Percentiles rank a stretch among this genome's conserved stretches.
phyloP scores from a whole-genome alignment of 768 basidiomycete genomes.

The Russula compacta region DNA sequence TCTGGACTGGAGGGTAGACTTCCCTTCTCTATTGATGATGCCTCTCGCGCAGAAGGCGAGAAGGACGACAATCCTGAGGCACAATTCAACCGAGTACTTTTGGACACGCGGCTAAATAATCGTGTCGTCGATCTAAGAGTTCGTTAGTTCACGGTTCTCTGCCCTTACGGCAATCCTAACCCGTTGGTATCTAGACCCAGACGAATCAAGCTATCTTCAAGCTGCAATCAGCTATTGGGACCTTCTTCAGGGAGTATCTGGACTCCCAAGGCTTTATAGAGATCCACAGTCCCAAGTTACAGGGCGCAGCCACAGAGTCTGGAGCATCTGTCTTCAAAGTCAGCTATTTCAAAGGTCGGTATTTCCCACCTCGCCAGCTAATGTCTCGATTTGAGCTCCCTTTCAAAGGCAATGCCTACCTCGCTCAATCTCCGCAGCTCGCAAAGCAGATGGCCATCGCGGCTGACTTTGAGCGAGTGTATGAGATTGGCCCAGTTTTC shows the following conservation, averaged over 20 bases:
- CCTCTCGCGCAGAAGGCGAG: conserved; percentile 72
- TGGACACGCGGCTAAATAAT: conserved; percentile 93
- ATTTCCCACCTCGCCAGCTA: background rate
- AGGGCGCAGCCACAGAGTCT: conserved; percentile 93
- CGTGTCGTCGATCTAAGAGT: conserved; percentile 90
- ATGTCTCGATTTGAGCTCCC: background rate
- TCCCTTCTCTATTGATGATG: conserved; percentile 91
- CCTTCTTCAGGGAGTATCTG: conserved; percentile 80
- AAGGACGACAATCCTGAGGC: conserved; percentile 41
- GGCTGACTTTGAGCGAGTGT: conserved; percentile 96
- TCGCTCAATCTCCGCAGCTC: conserved; percentile 95
- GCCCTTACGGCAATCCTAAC: background rate
- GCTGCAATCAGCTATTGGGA: conserved; percentile 80
- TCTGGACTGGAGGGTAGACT: conserved; percentile 71
- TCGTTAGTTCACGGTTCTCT: conserved; percentile 24
- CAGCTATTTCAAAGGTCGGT: conserved; percentile 86
- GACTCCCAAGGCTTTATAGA: conserved; percentile 72
- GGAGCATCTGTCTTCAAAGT: conserved; percentile 98
- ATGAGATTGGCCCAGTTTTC: conserved; percentile 95
- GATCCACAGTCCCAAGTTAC: conserved; percentile 96
- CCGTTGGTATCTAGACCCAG: conserved; percentile 49
- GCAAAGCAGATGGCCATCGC: conserved; percentile 99
- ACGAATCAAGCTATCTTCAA: conserved; percentile 96
- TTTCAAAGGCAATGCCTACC: conserved; percentile 66
- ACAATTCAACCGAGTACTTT: conserved; percentile 71